Evolutionary conservation across 2,329 filamentous ascomycete genomes (phyloP), one percentile per base, ranked within the genome.

Genomic region (Penicillium sp.): DNA sequence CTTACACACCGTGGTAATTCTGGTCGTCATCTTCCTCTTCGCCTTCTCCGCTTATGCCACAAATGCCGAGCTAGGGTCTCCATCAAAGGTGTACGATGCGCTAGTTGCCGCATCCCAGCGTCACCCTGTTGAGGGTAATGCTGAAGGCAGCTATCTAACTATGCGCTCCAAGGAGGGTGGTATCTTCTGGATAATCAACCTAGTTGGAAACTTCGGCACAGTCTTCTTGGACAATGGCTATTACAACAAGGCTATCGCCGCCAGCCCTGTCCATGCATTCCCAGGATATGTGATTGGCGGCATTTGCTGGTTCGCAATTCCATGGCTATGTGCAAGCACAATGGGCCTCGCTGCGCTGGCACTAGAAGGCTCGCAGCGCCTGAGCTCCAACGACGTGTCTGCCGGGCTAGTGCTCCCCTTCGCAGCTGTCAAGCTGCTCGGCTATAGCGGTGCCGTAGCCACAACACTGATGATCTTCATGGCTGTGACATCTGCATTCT

Each of bases 191-290:
- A 86, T 95, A 36, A 95, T 95, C 75, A 95, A 95, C 74, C 87
- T 90, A 45, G 88, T 92, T 35, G 90, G 67, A 31, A 72, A 72
- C 56, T 72, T 72, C 46, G 68, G 67, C 6, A 91, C 89, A 1
- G 89, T 95, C 4, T 95, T 95, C 77, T 80, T 91, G 42, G 91
- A 95, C 68, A 92, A 92, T 61, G 74, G 88, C 16, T 96, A 95
- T 77, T 96, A 91, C 76, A 94, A 96, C 80, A 96, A 96, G 74
- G 91, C 91, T 16, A 96, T 96, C 66, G 90, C 92, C 7, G 91
- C 92, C 0, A 88, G 86, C 22, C 91, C 91, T 0, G 88, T 93
- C 0, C 86, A 93, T 58, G 92, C 91, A 0, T 83, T 97, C 2
- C 91, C 91, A 0, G 91, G 91, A 17, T 96, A 96, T 68, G 87